phyloP scores from a whole-genome alignment of 805 yeast species.

The Cyberlindnera nakhonratchasimensis region DNA sequence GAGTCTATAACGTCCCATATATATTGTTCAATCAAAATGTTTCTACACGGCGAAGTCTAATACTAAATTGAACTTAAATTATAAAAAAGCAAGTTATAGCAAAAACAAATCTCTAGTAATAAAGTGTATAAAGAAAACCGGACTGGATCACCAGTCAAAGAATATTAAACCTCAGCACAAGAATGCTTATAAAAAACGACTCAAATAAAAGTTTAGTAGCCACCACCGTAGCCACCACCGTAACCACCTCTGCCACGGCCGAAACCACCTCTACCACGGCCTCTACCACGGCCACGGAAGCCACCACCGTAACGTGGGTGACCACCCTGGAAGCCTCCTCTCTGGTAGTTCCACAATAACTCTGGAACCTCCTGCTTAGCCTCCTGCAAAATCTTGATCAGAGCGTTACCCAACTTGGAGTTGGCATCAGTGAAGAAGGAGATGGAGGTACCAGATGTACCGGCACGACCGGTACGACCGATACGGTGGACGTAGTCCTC shows the following conservation, averaged over 20 bases:
- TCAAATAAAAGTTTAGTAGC: conserved; percentile 1
- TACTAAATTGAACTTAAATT: neutral
- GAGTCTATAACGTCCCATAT: too few species aligned
- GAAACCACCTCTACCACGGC: conserved; percentile 16
- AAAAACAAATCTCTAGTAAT: conserved; percentile 1
- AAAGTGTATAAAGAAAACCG: conserved; percentile 3
- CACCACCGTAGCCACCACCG: conserved; percentile 12
- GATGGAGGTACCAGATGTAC: conserved; percentile 91
- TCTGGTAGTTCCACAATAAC: conserved; percentile 70
- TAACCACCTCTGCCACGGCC: conserved; percentile 13
- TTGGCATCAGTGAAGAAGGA: conserved; percentile 90
- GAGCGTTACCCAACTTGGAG: conserved; percentile 83
- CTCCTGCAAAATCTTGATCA: conserved; percentile 87
- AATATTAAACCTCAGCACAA: neutral
- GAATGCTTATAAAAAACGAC: too few species aligned
- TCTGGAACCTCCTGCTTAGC: conserved; percentile 91
- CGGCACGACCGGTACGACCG: conserved; percentile 97
- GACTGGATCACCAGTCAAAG: neutral
- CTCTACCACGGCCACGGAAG: conserved; percentile 27
- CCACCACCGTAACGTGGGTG: conserved; percentile 44
- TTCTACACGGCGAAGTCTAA: neutral
- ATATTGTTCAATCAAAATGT: too few species aligned
- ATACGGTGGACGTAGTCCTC: conserved; percentile 99
- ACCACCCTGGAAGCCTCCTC: conserved; percentile 66
- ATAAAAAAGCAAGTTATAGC: neutral